Conservation (phyloP, 345 rosid genomes). For the Nasturtium officinale region DNA sequence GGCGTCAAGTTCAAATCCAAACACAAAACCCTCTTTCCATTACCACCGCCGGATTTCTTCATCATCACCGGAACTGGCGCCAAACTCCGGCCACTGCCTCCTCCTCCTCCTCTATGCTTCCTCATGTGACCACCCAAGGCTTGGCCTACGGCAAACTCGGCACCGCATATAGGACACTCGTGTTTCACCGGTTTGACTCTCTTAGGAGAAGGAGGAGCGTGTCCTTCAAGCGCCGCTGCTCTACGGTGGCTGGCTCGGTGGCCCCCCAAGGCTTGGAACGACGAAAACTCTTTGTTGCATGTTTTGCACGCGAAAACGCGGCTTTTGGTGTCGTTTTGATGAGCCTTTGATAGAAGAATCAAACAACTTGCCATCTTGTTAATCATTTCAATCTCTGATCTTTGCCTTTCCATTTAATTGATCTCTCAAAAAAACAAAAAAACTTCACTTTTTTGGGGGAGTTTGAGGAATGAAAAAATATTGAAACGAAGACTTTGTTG, state of each 20-base stretch:
- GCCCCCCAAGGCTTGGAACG: slow-evolving; percentile 93
- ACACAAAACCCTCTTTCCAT: slow-evolving; percentile 53
- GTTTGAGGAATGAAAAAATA: slow-evolving; percentile 26
- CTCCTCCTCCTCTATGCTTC: slow-evolving; percentile 55
- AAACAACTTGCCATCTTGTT: slow-evolving; percentile 59
- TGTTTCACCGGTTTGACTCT: slow-evolving; percentile 70
- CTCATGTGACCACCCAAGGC: slow-evolving; percentile 98
- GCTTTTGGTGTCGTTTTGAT: slow-evolving; percentile 33
- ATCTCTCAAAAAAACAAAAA: neutral
- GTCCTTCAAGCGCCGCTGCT: slow-evolving; percentile 45
- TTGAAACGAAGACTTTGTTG: slow-evolving; percentile 34
- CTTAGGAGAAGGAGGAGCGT: slow-evolving; percentile 44
- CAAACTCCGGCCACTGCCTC: slow-evolving; percentile 35
- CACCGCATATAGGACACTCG: slow-evolving; percentile 85
- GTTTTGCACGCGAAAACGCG: slow-evolving; percentile 81
- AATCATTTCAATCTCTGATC: slow-evolving; percentile 55
- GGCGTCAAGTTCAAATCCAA: slow-evolving; percentile 77
- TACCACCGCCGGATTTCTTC: slow-evolving; percentile 58
- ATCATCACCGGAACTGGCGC: slow-evolving; percentile 49
- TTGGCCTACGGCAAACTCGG: slow-evolving; percentile 79
- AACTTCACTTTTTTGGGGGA: neutral
- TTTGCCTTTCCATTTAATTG: slow-evolving; percentile 33
- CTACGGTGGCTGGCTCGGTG: slow-evolving; percentile 92
- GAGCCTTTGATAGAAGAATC: slow-evolving; percentile 60
- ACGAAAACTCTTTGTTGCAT: slow-evolving; percentile 69